Conservation (phyloP, 208 protist genomes). For the Trypanosomatidae sp. region DNA sequence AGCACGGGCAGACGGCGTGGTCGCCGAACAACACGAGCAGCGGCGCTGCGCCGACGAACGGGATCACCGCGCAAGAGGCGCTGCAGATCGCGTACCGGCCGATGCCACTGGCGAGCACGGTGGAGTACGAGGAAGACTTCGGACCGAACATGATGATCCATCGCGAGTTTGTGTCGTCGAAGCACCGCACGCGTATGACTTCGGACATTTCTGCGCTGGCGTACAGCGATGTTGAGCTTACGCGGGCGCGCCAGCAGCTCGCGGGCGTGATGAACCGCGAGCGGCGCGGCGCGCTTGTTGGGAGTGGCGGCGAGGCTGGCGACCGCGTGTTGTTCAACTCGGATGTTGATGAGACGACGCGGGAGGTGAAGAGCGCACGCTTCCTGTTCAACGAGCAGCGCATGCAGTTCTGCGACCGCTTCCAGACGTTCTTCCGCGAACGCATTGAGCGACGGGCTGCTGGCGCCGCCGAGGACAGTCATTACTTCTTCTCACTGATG, state of each 20-base stretch:
- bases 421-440: constrained; percentile 72
- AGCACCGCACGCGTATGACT: constrained; percentile 54
- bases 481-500: constrained; percentile 85
- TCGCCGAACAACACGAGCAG: constrained; percentile 63
- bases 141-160: constrained; percentile 84
- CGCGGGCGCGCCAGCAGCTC: constrained; percentile 55
- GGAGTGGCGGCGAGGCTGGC: constrained; percentile 32
- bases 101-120: constrained; percentile 70
- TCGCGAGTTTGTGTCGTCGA: constrained; percentile 80
- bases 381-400: constrained; percentile 83
- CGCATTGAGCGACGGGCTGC: constrained; percentile 21
- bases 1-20: constrained; percentile 75
- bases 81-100: constrained; percentile 84
- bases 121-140: constrained; percentile 91
- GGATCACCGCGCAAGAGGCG: constrained; percentile 75
- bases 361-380: constrained; percentile 69
- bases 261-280: constrained; percentile 82
- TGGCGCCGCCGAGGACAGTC: constrained; percentile 30
- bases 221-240: constrained; percentile 78
- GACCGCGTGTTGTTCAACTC: constrained; percentile 69
- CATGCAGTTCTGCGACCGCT: constrained; percentile 85
- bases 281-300: constrained; percentile 52
- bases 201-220: constrained; percentile 60
- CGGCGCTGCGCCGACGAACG: constrained; percentile 66
- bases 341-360: constrained; percentile 63